A percentile compares a stretch with the other conserved stretches of the same genome.
phyloP scores from a whole-genome alignment of 2,329 filamentous ascomycete genomes.

The Colletotrichum sp. region DNA sequence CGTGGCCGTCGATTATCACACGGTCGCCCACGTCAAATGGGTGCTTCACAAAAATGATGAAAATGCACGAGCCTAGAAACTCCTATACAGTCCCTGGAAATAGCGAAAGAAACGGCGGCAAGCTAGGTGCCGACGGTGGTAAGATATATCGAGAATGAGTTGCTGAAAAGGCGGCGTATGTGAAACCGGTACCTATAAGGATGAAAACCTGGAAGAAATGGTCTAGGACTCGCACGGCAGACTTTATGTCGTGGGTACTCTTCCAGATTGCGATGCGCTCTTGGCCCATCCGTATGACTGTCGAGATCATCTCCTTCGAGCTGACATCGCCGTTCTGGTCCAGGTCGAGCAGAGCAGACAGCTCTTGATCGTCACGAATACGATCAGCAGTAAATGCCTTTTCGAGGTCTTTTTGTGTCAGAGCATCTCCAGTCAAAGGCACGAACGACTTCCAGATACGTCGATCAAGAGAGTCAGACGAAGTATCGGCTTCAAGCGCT shows the following conservation, averaged over 20 bases:
- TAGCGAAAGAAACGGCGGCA: conserved; percentile 71
- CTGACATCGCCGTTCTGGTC: conserved; percentile 3
- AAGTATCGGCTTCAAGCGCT: neutral
- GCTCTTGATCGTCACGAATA: neutral
- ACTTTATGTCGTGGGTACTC: conserved; percentile 2
- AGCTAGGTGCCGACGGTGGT: conserved; percentile 60
- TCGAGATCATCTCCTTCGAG: neutral
- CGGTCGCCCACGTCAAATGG: conserved; percentile 73
- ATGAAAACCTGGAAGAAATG: neutral
- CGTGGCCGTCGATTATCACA: conserved; percentile 70
- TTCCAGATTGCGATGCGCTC: conserved; percentile 6
- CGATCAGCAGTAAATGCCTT: neutral
- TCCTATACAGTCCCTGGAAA: conserved; percentile 73
- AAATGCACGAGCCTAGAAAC: conserved; percentile 69
- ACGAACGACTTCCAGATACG: conserved; percentile 1
- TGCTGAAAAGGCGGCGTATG: conserved; percentile 75
- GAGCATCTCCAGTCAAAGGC: neutral
- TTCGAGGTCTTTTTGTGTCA: neutral
- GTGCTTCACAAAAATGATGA: conserved; percentile 75
- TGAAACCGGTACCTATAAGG: neutral
- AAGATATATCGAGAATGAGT: conserved; percentile 60
- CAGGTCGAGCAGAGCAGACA: neutral
- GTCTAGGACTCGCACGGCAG: conserved; percentile 2
- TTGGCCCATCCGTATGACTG: neutral
- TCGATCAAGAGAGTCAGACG: neutral